Conservation (phyloP, 768 basidiomycete species). For the Chlorophyllum brunneum region DNA sequence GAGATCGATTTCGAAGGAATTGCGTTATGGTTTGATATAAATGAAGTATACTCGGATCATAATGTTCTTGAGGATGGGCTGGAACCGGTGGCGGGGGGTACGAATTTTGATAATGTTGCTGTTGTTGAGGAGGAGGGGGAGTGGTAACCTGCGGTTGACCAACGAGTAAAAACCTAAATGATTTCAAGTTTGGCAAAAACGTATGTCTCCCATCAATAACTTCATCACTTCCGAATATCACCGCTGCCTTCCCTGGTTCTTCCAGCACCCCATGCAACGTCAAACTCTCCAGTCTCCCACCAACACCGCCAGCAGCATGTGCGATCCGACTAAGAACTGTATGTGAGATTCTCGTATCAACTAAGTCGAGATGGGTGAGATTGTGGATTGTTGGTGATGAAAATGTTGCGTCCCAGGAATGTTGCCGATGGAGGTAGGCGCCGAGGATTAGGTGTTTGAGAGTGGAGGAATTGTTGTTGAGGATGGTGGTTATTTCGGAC, state of each 20-base stretch:
- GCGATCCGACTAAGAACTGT: conserved; percentile 60
- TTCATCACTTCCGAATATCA: conserved; percentile 61
- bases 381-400: conserved; percentile 59
- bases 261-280: conserved; percentile 67
- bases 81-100: not conserved
- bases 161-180: conserved; percentile 61
- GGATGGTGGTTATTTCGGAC: conserved; percentile 60
- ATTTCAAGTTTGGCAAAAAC: conserved; percentile 57
- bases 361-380: conserved; percentile 66
- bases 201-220: conserved; percentile 55
- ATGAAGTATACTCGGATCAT: conserved; percentile 7
- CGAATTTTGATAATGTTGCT: conserved; percentile 30
- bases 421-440: conserved; percentile 61
- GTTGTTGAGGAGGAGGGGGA: conserved; percentile 27
- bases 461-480: conserved; percentile 54
- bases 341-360: conserved; percentile 65
- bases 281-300: conserved; percentile 42
- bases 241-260: conserved; percentile 51
- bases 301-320: conserved; percentile 43
- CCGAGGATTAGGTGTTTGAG: conserved; percentile 62
- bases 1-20: conserved; percentile 46
- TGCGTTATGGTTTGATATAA: conserved; percentile 53
- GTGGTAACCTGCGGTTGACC: conserved; percentile 33
- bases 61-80: conserved; percentile 10
- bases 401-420: conserved; percentile 68